These are phyloP conservation scores for Eucalyptus pauciflora DNA, from an alignment of 345 rosid species.

Conservation along the genomic window DNA sequence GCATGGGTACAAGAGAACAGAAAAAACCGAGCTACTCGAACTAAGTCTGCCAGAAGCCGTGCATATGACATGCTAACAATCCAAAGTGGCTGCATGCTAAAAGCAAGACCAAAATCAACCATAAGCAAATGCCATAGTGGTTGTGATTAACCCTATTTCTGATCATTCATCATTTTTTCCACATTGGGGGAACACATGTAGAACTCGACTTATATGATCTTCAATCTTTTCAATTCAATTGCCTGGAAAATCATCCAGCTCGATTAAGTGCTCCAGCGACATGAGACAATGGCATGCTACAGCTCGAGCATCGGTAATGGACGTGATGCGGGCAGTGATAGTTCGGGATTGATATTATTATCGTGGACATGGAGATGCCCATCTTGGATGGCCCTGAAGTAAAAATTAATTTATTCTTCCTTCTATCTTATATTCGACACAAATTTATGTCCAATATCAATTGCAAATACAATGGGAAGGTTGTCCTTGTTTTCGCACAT, in stretches of 20 bases:
- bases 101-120: neutral
- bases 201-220: neutral
- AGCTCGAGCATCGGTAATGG: neutral
- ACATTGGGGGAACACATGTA: neutral
- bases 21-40: neutral
- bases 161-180: neutral
- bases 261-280: neutral
- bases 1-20: neutral
- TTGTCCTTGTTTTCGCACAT: neutral
- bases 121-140: neutral
- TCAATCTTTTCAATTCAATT: neutral
- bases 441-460: neutral
- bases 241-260: neutral
- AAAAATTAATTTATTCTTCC: neutral
- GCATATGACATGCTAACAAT: neutral
- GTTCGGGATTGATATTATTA: constrained; percentile 6
- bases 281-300: neutral
- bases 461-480: neutral
- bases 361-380: constrained; percentile 27
- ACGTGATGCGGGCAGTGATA: neutral
- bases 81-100: neutral
- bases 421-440: neutral
- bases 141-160: neutral
- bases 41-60: neutral
- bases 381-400: constrained; percentile 25